A percentile compares a stretch with the other conserved stretches of the same genome.
Conservation (phyloP, 768 basidiomycete species). For the Pisolithus orientalis region DNA sequence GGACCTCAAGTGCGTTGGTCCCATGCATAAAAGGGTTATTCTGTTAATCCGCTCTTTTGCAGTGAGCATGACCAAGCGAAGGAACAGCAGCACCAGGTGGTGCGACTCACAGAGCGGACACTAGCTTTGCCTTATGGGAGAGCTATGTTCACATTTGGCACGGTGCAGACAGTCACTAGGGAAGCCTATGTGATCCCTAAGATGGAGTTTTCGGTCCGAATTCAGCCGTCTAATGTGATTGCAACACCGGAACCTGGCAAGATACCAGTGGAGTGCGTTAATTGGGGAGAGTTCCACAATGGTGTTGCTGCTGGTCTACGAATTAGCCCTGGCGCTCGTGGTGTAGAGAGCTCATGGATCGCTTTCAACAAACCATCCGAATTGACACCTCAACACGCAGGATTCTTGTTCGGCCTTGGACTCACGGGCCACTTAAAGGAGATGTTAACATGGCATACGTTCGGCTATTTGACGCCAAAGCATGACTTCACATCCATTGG, state of each 20-base stretch:
- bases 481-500: constrained; percentile 95
- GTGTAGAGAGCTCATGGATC: constrained; percentile 92
- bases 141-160: constrained; percentile 88
- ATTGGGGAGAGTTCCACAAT: constrained; percentile 98
- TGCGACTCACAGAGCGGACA: constrained; percentile 80
- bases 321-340: constrained; percentile 65
- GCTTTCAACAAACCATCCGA: constrained; percentile 92
- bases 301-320: constrained; percentile 91
- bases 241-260: constrained; percentile 67
- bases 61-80: constrained; percentile 87
- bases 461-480: constrained; percentile 90
- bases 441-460: constrained; percentile 93
- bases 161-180: constrained; percentile 64
- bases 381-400: constrained; percentile 91
- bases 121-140: constrained; percentile 87
- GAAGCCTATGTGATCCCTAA: constrained; percentile 78
- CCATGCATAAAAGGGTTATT: neutral
- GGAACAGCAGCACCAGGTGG: constrained; percentile 77
- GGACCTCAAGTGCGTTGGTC: constrained; percentile 54
- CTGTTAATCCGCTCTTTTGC: constrained; percentile 3
- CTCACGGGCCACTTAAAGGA: constrained; percentile 85
- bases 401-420: constrained; percentile 89
- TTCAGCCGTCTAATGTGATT: constrained; percentile 66
- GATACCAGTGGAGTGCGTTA: constrained; percentile 61
- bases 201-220: constrained; percentile 66